Conservation (phyloP, 371 early-diverging fungal genomes). For the Mucor irregularis region DNA sequence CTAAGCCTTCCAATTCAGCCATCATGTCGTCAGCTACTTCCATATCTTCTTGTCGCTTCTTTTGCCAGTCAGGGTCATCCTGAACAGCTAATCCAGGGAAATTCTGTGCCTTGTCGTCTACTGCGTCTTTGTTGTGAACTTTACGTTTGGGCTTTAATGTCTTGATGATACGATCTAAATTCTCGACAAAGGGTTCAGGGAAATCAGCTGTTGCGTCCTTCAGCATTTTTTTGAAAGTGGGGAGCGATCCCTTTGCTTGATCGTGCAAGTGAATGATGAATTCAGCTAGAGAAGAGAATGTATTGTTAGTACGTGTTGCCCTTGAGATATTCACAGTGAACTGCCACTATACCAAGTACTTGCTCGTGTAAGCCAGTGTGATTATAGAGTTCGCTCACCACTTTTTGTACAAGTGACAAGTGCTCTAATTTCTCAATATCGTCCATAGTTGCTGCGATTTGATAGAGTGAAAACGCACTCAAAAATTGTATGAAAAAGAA, state of each 20-base stretch:
- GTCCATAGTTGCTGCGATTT: slow-evolving; percentile 52
- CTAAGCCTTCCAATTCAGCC: slow-evolving; percentile 58
- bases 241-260: slow-evolving; percentile 54
- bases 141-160: slow-evolving; percentile 74
- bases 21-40: slow-evolving; percentile 55
- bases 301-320: neutral
- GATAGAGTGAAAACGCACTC: no score
- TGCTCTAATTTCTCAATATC: slow-evolving; percentile 86
- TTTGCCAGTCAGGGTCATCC: slow-evolving; percentile 54
- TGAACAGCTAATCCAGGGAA: slow-evolving; percentile 89
- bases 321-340: no score
- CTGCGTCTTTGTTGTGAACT: slow-evolving; percentile 10
- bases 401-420: slow-evolving; percentile 88
- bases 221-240: slow-evolving; percentile 73
- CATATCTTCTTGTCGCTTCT: slow-evolving; percentile 47
- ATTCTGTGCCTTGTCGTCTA: slow-evolving; percentile 51
- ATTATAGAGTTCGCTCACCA: slow-evolving; percentile 88
- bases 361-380: slow-evolving; percentile 93
- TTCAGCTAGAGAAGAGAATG: slow-evolving; percentile 58
- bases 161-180: slow-evolving; percentile 85
- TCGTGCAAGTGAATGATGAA: slow-evolving; percentile 79
- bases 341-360: slow-evolving; percentile 64
- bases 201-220: slow-evolving; percentile 81
- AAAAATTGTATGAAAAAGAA: no score
- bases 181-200: slow-evolving; percentile 80